Conservation (phyloP, 2,329 filamentous ascomycete species). For the Botrytis galanthina region DNA sequence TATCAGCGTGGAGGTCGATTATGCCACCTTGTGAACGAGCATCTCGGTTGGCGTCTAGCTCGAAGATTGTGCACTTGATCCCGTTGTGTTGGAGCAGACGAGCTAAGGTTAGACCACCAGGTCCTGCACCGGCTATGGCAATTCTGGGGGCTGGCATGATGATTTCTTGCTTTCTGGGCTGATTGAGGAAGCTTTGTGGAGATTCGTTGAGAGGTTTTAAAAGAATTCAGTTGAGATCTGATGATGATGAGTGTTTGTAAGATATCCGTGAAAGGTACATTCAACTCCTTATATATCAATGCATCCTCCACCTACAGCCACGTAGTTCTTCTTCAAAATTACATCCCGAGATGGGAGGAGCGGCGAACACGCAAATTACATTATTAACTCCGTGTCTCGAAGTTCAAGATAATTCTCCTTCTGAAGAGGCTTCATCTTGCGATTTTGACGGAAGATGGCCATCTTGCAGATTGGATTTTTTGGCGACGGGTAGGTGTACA, state of each 20-base stretch:
- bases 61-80: slow-evolving; percentile 36
- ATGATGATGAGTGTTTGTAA: neutral
- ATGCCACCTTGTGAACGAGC: slow-evolving; percentile 41
- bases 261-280: neutral
- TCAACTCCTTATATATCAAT: neutral
- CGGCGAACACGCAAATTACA: neutral
- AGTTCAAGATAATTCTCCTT: no score
- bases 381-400: neutral
- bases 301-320: neutral
- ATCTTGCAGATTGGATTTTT: neutral
- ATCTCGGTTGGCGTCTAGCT: slow-evolving; percentile 32
- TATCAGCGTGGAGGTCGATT: slow-evolving; percentile 45
- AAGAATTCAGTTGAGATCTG: neutral
- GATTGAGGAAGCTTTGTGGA: neutral
- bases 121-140: slow-evolving; percentile 30
- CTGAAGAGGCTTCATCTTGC: neutral
- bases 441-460: neutral
- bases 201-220: neutral
- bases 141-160: slow-evolving; percentile 24
- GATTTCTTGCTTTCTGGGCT: neutral
- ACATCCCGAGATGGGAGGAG: neutral
- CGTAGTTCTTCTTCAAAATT: neutral
- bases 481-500: neutral
- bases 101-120: slow-evolving; percentile 29
- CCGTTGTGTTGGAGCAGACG: slow-evolving; percentile 29